phyloP scores from a whole-genome alignment of 192 early-diverging fungal genomes.

The Coemansia sp. region DNA sequence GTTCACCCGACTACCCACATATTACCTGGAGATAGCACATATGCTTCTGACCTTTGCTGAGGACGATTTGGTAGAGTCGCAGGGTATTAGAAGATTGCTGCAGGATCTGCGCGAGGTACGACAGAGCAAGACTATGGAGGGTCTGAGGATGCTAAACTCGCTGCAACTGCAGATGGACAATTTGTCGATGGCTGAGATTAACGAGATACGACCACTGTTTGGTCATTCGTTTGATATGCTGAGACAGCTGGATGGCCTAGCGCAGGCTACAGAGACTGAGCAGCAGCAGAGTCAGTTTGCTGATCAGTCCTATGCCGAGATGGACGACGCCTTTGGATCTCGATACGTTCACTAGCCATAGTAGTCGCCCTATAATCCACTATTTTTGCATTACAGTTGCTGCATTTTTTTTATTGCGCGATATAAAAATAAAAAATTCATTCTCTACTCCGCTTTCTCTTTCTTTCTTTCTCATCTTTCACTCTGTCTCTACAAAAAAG shows the following conservation, averaged over 20 bases:
- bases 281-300: conserved; percentile 40
- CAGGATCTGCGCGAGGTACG: conserved; percentile 86
- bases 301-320: conserved; percentile 34
- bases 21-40: conserved; percentile 83
- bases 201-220: conserved; percentile 94
- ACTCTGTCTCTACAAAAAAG: neutral
- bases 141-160: conserved; percentile 69
- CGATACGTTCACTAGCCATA: conserved; percentile 17
- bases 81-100: conserved; percentile 72
- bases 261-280: conserved; percentile 15
- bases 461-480: neutral
- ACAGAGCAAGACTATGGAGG: conserved; percentile 76
- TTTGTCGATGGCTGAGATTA: conserved; percentile 84
- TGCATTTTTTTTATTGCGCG: neutral
- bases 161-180: conserved; percentile 84
- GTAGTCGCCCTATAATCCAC: neutral
- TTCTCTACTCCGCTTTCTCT: neutral
- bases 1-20: conserved; percentile 79
- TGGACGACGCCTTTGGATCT: conserved; percentile 27
- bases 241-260: conserved; percentile 41
- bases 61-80: conserved; percentile 82
- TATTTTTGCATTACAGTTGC: neutral
- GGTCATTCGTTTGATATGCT: conserved; percentile 73
- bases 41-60: conserved; percentile 76
- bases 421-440: neutral